Conservation (phyloP, 2,329 filamentous ascomycete species). For the Ampelomyces quisqualis region DNA sequence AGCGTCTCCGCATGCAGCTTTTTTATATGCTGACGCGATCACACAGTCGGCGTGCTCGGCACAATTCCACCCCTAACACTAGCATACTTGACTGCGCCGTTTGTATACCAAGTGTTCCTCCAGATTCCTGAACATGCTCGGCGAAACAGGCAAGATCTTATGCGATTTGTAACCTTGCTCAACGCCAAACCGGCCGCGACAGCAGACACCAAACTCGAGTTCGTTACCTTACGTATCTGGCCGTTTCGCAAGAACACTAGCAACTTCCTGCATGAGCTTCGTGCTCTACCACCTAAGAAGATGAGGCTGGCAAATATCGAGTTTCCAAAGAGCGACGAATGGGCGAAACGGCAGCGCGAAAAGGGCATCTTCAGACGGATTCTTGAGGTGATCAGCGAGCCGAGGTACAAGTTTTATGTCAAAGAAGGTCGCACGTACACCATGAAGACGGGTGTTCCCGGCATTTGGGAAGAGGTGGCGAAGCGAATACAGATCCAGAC, state of each 20-base stretch:
- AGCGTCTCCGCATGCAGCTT: too few species aligned
- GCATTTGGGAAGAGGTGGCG: constrained; percentile 40
- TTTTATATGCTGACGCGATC: not conserved
- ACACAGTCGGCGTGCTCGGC: constrained; percentile 31
- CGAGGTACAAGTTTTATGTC: constrained; percentile 40
- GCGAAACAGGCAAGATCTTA: constrained; percentile 25
- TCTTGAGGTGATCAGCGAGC: constrained; percentile 31
- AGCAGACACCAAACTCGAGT: constrained; percentile 35
- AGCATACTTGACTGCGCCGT: constrained; percentile 41
- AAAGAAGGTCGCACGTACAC: constrained; percentile 37
- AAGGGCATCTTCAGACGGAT: constrained; percentile 21
- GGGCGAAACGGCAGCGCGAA: constrained; percentile 20
- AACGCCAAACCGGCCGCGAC: constrained; percentile 15
- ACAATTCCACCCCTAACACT: constrained; percentile 37
- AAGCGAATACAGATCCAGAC: constrained; percentile 33
- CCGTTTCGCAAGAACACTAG: constrained; percentile 35
- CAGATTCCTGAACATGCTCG: constrained; percentile 35
- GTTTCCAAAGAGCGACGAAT: constrained; percentile 24
- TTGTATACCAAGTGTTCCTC: constrained; percentile 36
- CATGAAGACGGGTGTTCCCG: constrained; percentile 35
- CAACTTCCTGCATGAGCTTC: constrained; percentile 34
- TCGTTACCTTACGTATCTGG: constrained; percentile 40
- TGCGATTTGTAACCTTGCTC: constrained; percentile 24
- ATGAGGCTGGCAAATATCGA: constrained; percentile 40
- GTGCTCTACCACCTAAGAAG: constrained; percentile 29